phyloP scores from a whole-genome alignment of 805 yeast genomes.

The Sungouiella thailandica region DNA sequence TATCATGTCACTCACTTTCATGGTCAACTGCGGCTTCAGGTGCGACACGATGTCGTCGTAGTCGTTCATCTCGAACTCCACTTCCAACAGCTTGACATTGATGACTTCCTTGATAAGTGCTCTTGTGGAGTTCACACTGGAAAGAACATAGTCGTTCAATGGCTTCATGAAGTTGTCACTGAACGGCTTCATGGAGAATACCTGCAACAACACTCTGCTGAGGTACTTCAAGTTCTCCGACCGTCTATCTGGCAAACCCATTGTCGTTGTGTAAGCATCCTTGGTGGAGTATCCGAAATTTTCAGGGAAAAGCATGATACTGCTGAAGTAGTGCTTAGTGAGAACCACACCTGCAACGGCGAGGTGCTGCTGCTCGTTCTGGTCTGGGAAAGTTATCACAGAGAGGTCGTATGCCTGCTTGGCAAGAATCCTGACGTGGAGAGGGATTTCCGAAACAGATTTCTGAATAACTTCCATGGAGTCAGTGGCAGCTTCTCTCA shows the following conservation, averaged over 20 bases:
- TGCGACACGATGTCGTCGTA: conserved; percentile 61
- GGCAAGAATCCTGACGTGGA: conserved; percentile 33
- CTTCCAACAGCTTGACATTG: conserved; percentile 52
- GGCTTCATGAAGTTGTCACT: conserved; percentile 73
- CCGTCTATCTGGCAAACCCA: conserved; percentile 16
- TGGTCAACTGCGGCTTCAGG: conserved; percentile 41
- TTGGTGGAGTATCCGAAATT: conserved; percentile 47
- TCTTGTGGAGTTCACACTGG: conserved; percentile 44
- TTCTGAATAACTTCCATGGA: conserved; percentile 49
- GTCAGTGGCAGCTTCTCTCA: conserved; percentile 68
- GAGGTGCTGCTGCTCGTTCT: conserved; percentile 52
- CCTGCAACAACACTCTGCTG: conserved; percentile 56
- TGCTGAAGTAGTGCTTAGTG: conserved; percentile 45
- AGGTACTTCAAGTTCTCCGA: conserved; percentile 52
- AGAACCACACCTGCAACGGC: conserved; percentile 67
- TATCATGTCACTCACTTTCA: conserved; percentile 44
- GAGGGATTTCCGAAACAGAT: conserved; percentile 33
- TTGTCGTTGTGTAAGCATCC: conserved; percentile 18
- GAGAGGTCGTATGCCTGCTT: conserved; percentile 33
- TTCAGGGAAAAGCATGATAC: conserved; percentile 48
- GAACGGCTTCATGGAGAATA: conserved; percentile 66
- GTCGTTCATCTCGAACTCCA: conserved; percentile 54
- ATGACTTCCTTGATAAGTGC: conserved; percentile 44
- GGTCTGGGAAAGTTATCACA: conserved; percentile 50
- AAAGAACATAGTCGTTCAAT: conserved; percentile 63